phyloP scores from a whole-genome alignment of 2,329 filamentous ascomycete genomes.

The Ascocoryne sarcoides region DNA sequence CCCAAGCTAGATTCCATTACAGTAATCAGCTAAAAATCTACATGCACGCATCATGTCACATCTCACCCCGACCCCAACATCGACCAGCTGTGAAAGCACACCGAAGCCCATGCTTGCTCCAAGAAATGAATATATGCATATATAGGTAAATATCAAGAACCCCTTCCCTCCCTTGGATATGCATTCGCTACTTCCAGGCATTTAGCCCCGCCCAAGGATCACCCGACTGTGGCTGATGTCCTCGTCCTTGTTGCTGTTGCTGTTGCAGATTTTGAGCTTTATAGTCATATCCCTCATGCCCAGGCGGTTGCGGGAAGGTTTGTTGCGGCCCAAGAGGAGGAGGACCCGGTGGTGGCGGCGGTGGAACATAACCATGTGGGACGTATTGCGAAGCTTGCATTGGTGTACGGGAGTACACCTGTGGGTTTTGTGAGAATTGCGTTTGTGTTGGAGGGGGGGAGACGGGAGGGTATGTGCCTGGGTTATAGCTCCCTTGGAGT shows the following conservation, averaged over 20 bases:
- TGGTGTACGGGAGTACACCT: conserved; percentile 20
- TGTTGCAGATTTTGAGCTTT: background rate
- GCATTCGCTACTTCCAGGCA: conserved; percentile 25
- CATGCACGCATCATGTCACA: no score
- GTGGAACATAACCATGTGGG: conserved; percentile 57
- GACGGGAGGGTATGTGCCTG: conserved; percentile 32
- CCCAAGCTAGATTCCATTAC: no score
- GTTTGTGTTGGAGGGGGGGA: conserved; percentile 56
- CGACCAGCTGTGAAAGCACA: no score
- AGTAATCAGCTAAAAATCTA: no score
- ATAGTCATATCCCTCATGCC: conserved; percentile 47
- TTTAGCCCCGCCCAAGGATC: conserved; percentile 63
- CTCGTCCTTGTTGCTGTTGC: conserved; percentile 31
- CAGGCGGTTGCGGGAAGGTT: conserved; percentile 40
- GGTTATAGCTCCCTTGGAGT: conserved; percentile 39
- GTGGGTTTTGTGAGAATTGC: conserved; percentile 24
- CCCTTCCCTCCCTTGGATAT: no score
- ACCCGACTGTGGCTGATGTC: conserved; percentile 26
- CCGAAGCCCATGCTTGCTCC: no score
- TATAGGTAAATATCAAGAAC: no score
- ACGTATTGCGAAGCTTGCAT: conserved; percentile 37
- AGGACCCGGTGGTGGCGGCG: conserved; percentile 57
- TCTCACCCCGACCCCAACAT: no score
- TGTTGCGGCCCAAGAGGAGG: conserved; percentile 43
- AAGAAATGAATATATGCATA: no score